Evolutionary conservation across 1,139 yeast genomes (phyloP), one percentile per base, ranked within the genome.

Genomic region (Hemisphaericaspora subhashii): DNA sequence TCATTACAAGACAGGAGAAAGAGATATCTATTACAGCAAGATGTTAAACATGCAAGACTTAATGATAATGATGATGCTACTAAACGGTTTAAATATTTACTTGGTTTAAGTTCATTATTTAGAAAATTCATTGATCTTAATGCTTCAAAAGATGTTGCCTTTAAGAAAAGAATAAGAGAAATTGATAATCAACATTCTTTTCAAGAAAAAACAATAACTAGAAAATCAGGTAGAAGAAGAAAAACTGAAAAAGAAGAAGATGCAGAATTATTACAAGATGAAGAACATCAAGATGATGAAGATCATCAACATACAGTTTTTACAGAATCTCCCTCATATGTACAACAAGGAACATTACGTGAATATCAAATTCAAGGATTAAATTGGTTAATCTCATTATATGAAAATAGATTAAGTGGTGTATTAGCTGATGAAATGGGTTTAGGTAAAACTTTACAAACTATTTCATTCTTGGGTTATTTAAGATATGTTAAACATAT

Each of bases 201-300:
- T 34, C 51, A 48, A 29, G 51, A 57, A 51, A 29, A 11, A 12
- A 10, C 12, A 15, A 40, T 67, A 53, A 47, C 50, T 9, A 36
- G 41, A 20, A 47, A 43, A 32, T 40, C 46, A 29, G 46, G 42
- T 3, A 45, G 42, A 33, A 46, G 53, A 21, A 62, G 95, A 43
- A 86, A 86, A 57, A 83, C 94, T 0, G 95, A 87, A 59, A 83
- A 86, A 59, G 96, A 90, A 55, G 98, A 90, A 58, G 97, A 88
- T 58, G 95, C 88, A 1, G 96, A 88, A 59, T 68, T 88, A 41
- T 68, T 90, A 51, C 76, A 77, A 47, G 95, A 84, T 37, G 96
- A 87, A 55, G 92, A 81, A 43, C 69, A 68, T 36, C 60, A 64
- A 39, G 64, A 54, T 35, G 83, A 77, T 38, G 83, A 64, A 32